Percentiles rank a stretch among this genome's conserved stretches.
Evolutionary conservation across 768 basidiomycete genomes (phyloP).

Genomic region (Termitomyces sp.): DNA sequence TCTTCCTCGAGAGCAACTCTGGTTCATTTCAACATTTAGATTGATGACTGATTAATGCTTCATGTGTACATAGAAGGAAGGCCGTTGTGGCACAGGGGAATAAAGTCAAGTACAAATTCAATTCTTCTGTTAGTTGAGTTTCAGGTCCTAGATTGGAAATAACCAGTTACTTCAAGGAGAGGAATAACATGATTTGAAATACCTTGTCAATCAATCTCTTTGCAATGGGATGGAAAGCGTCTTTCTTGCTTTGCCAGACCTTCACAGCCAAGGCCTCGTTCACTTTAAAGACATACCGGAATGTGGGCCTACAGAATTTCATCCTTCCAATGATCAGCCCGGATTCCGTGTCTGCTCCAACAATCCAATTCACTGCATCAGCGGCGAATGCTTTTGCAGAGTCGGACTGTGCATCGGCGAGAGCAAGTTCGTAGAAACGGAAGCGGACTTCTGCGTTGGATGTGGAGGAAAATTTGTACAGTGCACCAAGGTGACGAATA

Average conservation of each 20-base stretch:
- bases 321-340: constrained; percentile 71
- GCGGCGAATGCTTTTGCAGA: constrained; percentile 46
- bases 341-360: constrained; percentile 49
- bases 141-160: neutral
- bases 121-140: neutral
- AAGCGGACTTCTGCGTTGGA: constrained; percentile 74
- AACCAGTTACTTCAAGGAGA: neutral
- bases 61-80: neutral
- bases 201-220: constrained; percentile 75
- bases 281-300: constrained; percentile 50
- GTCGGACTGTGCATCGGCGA: constrained; percentile 42
- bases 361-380: constrained; percentile 63
- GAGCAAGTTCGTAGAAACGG: constrained; percentile 71
- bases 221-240: constrained; percentile 73
- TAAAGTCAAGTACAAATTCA: neutral
- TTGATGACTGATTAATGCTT: neutral
- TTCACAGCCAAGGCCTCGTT: constrained; percentile 47
- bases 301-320: constrained; percentile 78
- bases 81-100: neutral
- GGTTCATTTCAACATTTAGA: neutral
- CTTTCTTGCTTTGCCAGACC: constrained; percentile 42
- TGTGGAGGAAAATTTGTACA: constrained; percentile 46
- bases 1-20: neutral
- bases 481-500: constrained; percentile 50
- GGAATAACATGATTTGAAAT: neutral